Evolutionary conservation across 192 early-diverging fungal species (phyloP), one percentile per base, ranked within the genome.

Genomic region (Backusella sp.): DNA sequence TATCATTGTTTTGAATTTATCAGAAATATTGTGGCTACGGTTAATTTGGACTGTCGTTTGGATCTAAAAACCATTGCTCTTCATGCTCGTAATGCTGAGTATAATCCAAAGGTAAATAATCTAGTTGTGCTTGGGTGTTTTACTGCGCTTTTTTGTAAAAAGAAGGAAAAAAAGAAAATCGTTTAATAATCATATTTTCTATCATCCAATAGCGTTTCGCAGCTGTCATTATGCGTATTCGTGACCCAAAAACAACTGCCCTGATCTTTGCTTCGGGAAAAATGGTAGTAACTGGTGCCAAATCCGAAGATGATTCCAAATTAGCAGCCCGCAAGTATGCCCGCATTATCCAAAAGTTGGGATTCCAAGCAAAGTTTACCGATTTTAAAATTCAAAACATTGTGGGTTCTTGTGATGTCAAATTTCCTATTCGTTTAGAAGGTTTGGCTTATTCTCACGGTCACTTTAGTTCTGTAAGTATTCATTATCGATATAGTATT

Each of bases 331-430:
- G 98, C 76, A 99, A 99, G 87, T 99, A 98, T 82, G 98, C 98
- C 72, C 93, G 98, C 75, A 99, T 99, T 77, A 94, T 99, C 49
- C 98, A 99, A 82, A 98, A 98, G 84, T 90, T 98, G 52, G 98
- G 98, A 6, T 99, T 99, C 81, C 89, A 88, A 44, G 97, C 98
- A 76, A 98, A 97, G 85, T 99, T 99, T 73, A 94, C 94, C 19
- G 97, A 98, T 82, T 99, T 99, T 82, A 99, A 98, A 87, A 98
- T 99, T 76, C 98, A 99, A 81, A 99, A 99, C 86, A 99, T 99
- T 85, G 98, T 99, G 65, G 98, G 98, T 62, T 94, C 92, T 28
- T 98, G 96, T 84, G 98, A 99, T 85, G 98, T 99, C 83, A 98
- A 98, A 87, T 99, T 99, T 82, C 98, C 98, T 34, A 98, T 99